Percentiles rank a stretch among this genome's conserved stretches.
Conservation (phyloP, 2,329 filamentous ascomycete species). For the Sclerotinia borealis region DNA sequence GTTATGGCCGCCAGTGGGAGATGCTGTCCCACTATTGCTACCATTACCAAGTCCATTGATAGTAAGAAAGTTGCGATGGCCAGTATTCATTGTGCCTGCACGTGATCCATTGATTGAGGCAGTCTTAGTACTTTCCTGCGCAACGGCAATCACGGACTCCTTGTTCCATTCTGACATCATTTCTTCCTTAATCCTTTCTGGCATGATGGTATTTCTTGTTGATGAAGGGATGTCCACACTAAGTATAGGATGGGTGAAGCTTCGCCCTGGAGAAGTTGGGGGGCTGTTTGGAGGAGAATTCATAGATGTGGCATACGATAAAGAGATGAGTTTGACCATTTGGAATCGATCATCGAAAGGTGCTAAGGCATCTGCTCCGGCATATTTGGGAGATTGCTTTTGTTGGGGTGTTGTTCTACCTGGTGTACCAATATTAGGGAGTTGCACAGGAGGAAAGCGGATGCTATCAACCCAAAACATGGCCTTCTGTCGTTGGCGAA, state of each 20-base stretch:
- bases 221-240: constrained; percentile 40
- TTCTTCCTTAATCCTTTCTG: constrained; percentile 61
- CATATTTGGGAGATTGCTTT: constrained; percentile 41
- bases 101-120: constrained; percentile 72
- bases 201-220: constrained; percentile 50
- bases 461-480: constrained; percentile 75
- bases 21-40: constrained; percentile 35
- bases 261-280: constrained; percentile 60
- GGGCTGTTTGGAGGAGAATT: constrained; percentile 64
- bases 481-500: constrained; percentile 65
- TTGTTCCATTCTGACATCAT: constrained; percentile 77
- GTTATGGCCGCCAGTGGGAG: constrained; percentile 38
- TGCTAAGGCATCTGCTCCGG: constrained; percentile 58
- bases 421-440: constrained; percentile 55
- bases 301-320: constrained; percentile 59
- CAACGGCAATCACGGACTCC: constrained; percentile 62
- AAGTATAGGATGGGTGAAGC: constrained; percentile 56
- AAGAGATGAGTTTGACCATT: constrained; percentile 68
- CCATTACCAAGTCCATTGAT: constrained; percentile 46
- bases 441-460: constrained; percentile 58
- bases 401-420: constrained; percentile 41
- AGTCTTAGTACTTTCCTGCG: constrained; percentile 64
- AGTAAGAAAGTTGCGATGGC: constrained; percentile 50
- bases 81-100: constrained; percentile 47
- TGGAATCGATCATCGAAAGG: constrained; percentile 70